Percentiles rank a stretch among this genome's conserved stretches.
phyloP scores from a whole-genome alignment of 345 rosid species.

The Stellera chamaejasme region DNA sequence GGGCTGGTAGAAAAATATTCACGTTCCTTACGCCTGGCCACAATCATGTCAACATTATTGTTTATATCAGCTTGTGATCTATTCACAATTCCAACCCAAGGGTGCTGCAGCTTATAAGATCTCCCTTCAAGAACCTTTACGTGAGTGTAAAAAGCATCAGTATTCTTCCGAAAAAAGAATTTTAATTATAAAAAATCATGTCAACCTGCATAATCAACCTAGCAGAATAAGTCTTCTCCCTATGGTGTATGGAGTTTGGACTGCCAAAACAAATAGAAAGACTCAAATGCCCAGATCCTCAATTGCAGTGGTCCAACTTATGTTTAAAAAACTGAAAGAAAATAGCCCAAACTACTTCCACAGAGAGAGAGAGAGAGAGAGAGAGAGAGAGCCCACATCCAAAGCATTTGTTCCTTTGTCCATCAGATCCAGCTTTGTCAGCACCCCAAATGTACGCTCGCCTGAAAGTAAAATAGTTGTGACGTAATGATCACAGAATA shows the following conservation, averaged over 20 bases:
- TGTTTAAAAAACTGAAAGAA: too few species aligned
- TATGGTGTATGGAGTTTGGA: too few species aligned
- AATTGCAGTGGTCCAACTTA: too few species aligned
- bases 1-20: constrained; percentile 63
- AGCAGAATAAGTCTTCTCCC: too few species aligned
- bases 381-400: constrained; percentile 38
- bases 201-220: not conserved
- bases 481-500: not conserved
- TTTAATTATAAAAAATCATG: not conserved
- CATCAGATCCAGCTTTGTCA: constrained; percentile 98
- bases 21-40: constrained; percentile 56
- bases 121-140: constrained; percentile 68
- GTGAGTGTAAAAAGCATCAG: not conserved
- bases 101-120: constrained; percentile 50
- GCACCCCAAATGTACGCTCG: constrained; percentile 97
- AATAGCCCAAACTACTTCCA: too few species aligned
- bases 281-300: too few species aligned
- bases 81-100: constrained; percentile 76
- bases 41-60: constrained; percentile 58
- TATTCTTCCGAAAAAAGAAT: not conserved
- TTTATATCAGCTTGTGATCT: constrained; percentile 75
- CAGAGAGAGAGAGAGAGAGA: constrained; percentile 5
- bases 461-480: constrained; percentile 28
- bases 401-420: constrained; percentile 97
- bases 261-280: too few species aligned